Percentiles rank a stretch among this genome's conserved stretches.
These are phyloP conservation scores for Amylostereum areolatum DNA, from an alignment of 1,284 basidiomycete species.

Conservation along the genomic window DNA sequence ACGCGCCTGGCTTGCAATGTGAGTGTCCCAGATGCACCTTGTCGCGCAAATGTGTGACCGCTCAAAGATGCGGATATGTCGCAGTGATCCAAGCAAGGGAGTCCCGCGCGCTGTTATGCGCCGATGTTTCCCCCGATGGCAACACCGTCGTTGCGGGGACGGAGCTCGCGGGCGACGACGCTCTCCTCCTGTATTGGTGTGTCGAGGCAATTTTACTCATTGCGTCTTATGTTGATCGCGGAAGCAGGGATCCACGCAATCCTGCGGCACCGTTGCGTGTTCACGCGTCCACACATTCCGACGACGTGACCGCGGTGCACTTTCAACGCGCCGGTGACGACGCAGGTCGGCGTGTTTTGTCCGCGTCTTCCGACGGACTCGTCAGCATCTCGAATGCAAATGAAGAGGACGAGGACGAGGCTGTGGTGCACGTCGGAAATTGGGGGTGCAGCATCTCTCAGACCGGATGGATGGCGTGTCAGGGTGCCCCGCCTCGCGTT, in stretches of 20 bases:
- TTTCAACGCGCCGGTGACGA: slow-evolving; percentile 34
- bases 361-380: slow-evolving; percentile 70
- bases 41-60: slow-evolving; percentile 30
- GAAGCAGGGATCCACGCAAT: slow-evolving; percentile 52
- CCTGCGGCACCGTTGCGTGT: slow-evolving; percentile 41
- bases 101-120: slow-evolving; percentile 48
- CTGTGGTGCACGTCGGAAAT: slow-evolving; percentile 60
- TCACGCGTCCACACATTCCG: slow-evolving; percentile 67
- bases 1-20: slow-evolving; percentile 53
- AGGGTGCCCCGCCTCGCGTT: slow-evolving; percentile 29
- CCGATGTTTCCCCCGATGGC: slow-evolving; percentile 64
- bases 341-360: slow-evolving; percentile 38
- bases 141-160: slow-evolving; percentile 65
- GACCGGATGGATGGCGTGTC: slow-evolving; percentile 54
- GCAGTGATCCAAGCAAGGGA: slow-evolving; percentile 41
- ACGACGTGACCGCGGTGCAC: slow-evolving; percentile 67
- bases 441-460: slow-evolving; percentile 74
- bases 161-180: slow-evolving; percentile 63
- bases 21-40: slow-evolving; percentile 23
- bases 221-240: slow-evolving; percentile 3
- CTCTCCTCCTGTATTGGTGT: slow-evolving; percentile 68
- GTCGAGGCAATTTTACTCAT: slow-evolving; percentile 12
- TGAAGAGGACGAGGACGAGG: slow-evolving; percentile 73
- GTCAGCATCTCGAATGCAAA: slow-evolving; percentile 58
- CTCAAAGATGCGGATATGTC: slow-evolving; percentile 33